Conservation (phyloP, 257 asterid species). For the Linderniella brevidens region DNA sequence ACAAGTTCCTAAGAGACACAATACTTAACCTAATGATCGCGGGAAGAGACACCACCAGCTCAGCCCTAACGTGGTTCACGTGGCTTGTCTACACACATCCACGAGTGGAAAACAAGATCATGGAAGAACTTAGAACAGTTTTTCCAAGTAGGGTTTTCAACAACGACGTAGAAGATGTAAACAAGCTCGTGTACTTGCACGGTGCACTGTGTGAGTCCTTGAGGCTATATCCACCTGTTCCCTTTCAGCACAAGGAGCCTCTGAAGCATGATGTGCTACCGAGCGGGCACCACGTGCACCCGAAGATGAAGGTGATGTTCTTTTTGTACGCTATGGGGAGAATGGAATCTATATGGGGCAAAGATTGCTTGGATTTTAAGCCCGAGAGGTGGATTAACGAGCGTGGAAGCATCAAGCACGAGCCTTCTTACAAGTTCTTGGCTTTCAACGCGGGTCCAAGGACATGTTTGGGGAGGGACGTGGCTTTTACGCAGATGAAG, state of each 20-base stretch:
- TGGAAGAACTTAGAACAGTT: background rate
- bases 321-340: conserved; percentile 9
- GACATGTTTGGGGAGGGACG: conserved; percentile 7
- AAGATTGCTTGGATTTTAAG: conserved; percentile 4
- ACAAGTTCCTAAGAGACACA: conserved; percentile 5
- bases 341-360: conserved; percentile 8
- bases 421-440: conserved; percentile 9
- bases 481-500: conserved; percentile 2
- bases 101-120: conserved; percentile 2
- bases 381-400: conserved; percentile 4
- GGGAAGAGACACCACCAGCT: conserved; percentile 7
- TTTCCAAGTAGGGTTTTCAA: background rate
- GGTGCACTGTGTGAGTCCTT: conserved; percentile 4
- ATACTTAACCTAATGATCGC: conserved; percentile 6
- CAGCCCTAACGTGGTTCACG: conserved; percentile 5
- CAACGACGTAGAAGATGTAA: conserved; percentile 2
- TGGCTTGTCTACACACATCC: conserved; percentile 8
- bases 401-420: conserved; percentile 5
- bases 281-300: conserved; percentile 2
- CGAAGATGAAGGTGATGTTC: conserved; percentile 4
- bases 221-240: conserved; percentile 6
- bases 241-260: conserved; percentile 8
- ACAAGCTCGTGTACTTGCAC: background rate
- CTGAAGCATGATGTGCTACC: background rate
- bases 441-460: conserved; percentile 8